phyloP scores from a whole-genome alignment of 306 rosid species.

The Cucumis cinereus region DNA sequence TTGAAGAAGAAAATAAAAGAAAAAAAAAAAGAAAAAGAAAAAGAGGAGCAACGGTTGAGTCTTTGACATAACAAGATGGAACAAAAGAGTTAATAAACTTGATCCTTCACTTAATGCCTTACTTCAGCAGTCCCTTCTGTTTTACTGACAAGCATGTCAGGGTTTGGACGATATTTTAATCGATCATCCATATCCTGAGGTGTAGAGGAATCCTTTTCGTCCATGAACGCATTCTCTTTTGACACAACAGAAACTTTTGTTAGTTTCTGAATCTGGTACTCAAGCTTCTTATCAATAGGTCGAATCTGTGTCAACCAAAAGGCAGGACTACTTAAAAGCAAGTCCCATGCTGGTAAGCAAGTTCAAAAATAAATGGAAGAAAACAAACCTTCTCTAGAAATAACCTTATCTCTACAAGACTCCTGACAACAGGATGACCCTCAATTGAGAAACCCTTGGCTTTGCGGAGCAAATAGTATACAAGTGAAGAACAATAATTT shows the following conservation, averaged over 20 bases:
- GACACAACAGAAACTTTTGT: constrained; percentile 35
- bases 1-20: constrained; percentile 13
- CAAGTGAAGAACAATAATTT: constrained; percentile 73
- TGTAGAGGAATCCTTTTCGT: constrained; percentile 28
- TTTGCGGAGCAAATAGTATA: constrained; percentile 67
- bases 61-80: neutral
- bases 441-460: constrained; percentile 60
- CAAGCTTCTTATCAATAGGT: constrained; percentile 77
- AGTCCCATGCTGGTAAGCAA: neutral
- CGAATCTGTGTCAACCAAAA: constrained; percentile 42
- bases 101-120: neutral
- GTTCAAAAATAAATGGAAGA: neutral
- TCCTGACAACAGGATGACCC: constrained; percentile 63
- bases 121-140: constrained; percentile 33
- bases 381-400: constrained; percentile 67
- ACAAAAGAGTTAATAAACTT: neutral
- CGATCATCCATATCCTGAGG: constrained; percentile 34
- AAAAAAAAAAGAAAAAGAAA: constrained; percentile 12
- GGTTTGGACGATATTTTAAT: constrained; percentile 73
- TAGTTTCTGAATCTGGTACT: constrained; percentile 82
- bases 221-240: constrained; percentile 19
- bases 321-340: neutral
- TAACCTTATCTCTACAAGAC: constrained; percentile 68
- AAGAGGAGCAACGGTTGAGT: neutral
- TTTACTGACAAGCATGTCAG: constrained; percentile 55